phyloP scores from a whole-genome alignment of 1,139 yeast genomes.

The Yamadazyma epiphylla region DNA sequence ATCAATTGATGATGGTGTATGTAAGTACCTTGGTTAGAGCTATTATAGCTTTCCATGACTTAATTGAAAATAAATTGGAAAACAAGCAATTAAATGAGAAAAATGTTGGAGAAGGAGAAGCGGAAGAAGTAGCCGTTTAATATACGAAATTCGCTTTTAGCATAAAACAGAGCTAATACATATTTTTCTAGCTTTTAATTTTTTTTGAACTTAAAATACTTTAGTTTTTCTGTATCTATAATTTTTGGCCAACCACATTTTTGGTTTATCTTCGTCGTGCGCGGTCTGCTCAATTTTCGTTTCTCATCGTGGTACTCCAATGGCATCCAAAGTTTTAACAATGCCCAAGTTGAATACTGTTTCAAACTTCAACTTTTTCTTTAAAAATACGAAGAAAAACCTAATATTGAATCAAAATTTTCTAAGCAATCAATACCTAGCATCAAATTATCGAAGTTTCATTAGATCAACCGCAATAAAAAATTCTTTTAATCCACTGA shows the following conservation, averaged over 20 bases:
- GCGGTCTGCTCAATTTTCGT: no score
- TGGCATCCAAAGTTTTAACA: conserved; percentile 2
- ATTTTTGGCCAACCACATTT: no score
- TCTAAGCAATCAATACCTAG: conserved; percentile 29
- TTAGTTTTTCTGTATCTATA: no score
- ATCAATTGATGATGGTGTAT: conserved; percentile 91
- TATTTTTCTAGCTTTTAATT: no score
- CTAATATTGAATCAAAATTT: conserved; percentile 32
- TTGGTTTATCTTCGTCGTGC: no score
- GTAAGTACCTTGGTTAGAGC: conserved; percentile 88
- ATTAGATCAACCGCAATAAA: background rate
- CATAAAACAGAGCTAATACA: no score
- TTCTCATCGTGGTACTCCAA: background rate
- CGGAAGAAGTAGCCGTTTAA: conserved; percentile 4
- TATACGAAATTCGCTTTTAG: no score
- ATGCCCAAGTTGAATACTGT: conserved; percentile 27
- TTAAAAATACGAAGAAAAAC: conserved; percentile 32
- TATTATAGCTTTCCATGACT: conserved; percentile 92
- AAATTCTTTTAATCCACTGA: background rate
- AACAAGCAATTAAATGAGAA: conserved; percentile 57
- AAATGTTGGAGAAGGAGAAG: conserved; percentile 9
- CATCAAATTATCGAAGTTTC: conserved; percentile 5
- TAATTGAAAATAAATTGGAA: conserved; percentile 92
- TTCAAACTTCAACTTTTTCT: conserved; percentile 37
- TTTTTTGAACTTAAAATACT: no score